phyloP scores from a whole-genome alignment of 2,329 filamentous ascomycete genomes.

The Coniella lustricola region DNA sequence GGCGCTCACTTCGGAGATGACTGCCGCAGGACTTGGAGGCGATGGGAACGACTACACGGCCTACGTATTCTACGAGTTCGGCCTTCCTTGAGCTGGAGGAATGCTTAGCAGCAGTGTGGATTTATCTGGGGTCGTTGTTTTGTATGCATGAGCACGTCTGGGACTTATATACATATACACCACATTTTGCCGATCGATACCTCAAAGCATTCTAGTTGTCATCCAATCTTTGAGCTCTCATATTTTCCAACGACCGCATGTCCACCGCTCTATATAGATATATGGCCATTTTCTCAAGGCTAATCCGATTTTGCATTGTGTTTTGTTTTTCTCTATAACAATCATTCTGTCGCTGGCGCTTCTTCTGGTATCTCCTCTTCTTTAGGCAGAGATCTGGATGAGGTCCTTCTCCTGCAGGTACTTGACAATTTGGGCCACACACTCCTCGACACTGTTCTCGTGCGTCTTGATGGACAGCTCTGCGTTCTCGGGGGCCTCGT shows the following conservation, averaged over 20 bases:
- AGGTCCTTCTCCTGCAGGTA: slow-evolving; percentile 69
- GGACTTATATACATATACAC: not conserved
- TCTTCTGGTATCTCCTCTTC: no score
- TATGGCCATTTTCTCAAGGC: not conserved
- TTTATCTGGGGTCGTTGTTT: not conserved
- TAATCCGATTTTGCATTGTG: not conserved
- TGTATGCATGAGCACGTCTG: slow-evolving; percentile 11
- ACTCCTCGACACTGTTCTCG: slow-evolving; percentile 79
- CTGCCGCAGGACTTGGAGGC: slow-evolving; percentile 60
- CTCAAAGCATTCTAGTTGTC: not conserved
- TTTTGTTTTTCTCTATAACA: not conserved
- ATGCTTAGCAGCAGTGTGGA: not conserved
- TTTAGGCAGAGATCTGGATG: slow-evolving; percentile 24
- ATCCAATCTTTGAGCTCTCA: not conserved
- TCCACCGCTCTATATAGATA: slow-evolving; percentile 5
- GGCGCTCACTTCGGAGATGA: slow-evolving; percentile 72
- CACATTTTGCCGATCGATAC: slow-evolving; percentile 6
- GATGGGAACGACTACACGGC: slow-evolving; percentile 84
- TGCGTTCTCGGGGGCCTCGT: slow-evolving; percentile 78
- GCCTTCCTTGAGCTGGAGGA: slow-evolving; percentile 46
- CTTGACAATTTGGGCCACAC: slow-evolving; percentile 73
- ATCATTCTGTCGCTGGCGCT: no score
- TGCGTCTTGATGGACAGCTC: slow-evolving; percentile 85
- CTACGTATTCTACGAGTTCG: slow-evolving; percentile 95
- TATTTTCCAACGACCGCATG: not conserved